Evolutionary conservation across 495 filamentous ascomycete genomes (phyloP).

Genomic region (Darksidea phi): DNA sequence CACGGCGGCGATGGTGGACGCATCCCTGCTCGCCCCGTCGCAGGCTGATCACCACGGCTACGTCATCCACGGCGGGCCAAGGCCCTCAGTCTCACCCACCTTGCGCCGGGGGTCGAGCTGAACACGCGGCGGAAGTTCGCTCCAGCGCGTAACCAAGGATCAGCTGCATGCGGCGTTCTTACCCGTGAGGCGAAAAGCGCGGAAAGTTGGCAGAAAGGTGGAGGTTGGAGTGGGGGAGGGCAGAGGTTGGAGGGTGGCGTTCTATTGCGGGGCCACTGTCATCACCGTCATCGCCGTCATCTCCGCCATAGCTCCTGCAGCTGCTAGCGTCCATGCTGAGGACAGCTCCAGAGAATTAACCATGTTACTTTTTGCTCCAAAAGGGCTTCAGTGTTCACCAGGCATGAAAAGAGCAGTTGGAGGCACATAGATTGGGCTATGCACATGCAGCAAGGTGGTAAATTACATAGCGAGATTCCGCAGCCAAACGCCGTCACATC

Average conservation of each 20-base stretch:
- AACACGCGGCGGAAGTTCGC: not conserved
- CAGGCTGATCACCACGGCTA: conserved; percentile 4
- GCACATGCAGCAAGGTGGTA: conserved; percentile 13
- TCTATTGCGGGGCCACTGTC: not conserved
- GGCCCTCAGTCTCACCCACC: too few species aligned
- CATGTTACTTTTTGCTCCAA: not conserved
- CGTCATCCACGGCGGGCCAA: too few species aligned
- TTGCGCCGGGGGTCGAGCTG: too few species aligned
- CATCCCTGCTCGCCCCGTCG: conserved; percentile 6
- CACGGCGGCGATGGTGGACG: not conserved
- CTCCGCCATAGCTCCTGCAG: not conserved
- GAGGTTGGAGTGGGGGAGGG: conserved; percentile 6
- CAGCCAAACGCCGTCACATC: conserved; percentile 3
- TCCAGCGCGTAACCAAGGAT: not conserved
- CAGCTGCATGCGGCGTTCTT: not conserved
- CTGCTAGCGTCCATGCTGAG: not conserved
- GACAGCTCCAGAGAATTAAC: not conserved
- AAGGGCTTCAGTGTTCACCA: too few species aligned
- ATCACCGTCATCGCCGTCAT: too few species aligned
- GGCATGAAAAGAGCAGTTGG: too few species aligned
- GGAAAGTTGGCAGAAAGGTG: conserved; percentile 16
- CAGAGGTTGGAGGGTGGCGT: not conserved
- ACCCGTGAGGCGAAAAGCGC: too few species aligned
- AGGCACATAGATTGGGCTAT: conserved; percentile 22
- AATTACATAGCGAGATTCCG: conserved; percentile 13